Evolutionary conservation across 768 basidiomycete genomes (phyloP), one percentile per base, ranked within the genome.

Genomic region (Leccinum olivaceopallidum): DNA sequence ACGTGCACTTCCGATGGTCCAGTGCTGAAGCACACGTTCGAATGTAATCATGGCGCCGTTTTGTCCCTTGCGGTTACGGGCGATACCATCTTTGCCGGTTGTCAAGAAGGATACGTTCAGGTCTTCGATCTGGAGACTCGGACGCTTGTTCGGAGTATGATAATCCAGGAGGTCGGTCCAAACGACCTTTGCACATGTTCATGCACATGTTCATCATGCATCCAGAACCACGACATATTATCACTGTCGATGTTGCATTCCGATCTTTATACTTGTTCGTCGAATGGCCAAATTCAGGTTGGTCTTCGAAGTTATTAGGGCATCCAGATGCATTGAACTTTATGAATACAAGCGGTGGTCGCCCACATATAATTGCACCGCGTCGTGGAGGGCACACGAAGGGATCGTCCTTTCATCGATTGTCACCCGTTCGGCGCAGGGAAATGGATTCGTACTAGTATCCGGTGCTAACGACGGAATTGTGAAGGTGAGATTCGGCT

Each of bases 51-150:
- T 65, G 92, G 94, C 2, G 95, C 94, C 0, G 86, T 97, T 6
- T 79, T 95, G n/a, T 85, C 93, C 0, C 79, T 98, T 28, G 85
- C 85, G 2, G 83, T 84, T 0, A 80, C 81, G 36, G 88, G 87
- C 22, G 91, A 92, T 20, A 91, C 92, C 1, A 80, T 98, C 22
- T 97, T 89, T 67, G 96, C 93, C 7, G 96, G 94, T 0, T 91
- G 95, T 66, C 96, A 98, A 74, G 94, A 94, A 63, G 96, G 96
- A 3, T 88, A 90, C 65, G 92, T 98, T 66, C 89, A 90, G 63
- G 88, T 98, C 5, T 85, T 92, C 76, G 95, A 98, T 72, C 75
- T 97, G 8, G 94, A 95, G 71, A 96, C 95, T 0, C 88, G 86
- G 64, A 93, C 94, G 0, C 78, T 92, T 39, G 87, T 98, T 28